Evolutionary conservation across 2,329 filamentous ascomycete species (phyloP).

Genomic region (Aureobasidium mangrovei): DNA sequence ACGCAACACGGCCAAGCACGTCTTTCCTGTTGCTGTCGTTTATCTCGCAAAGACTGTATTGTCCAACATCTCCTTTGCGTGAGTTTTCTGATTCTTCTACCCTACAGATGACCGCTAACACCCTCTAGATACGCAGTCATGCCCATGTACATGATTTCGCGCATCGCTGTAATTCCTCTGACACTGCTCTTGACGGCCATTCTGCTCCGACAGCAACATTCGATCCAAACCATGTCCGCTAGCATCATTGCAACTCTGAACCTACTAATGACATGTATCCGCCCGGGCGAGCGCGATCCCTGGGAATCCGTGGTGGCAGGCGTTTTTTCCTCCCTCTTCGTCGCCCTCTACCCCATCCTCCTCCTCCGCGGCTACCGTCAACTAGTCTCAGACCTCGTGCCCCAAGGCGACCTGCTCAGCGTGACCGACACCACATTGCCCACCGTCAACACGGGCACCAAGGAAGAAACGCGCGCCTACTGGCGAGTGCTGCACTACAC

Average conservation of each 20-base stretch:
- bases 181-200: slow-evolving; percentile 41
- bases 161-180: slow-evolving; percentile 43
- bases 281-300: slow-evolving; percentile 39
- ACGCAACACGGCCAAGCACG: slow-evolving; percentile 36
- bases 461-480: slow-evolving; percentile 43
- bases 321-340: slow-evolving; percentile 44
- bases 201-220: slow-evolving; percentile 39
- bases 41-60: slow-evolving; percentile 44
- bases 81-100: slow-evolving; percentile 15
- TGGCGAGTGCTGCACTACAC: slow-evolving; percentile 46
- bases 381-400: slow-evolving; percentile 36
- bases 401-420: slow-evolving; percentile 35
- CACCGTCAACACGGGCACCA: slow-evolving; percentile 27
- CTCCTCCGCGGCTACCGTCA: slow-evolving; percentile 42
- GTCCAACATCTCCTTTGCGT: slow-evolving; percentile 46
- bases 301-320: slow-evolving; percentile 46
- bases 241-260: slow-evolving; percentile 43
- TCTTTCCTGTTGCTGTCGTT: slow-evolving; percentile 41
- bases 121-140: slow-evolving; percentile 36
- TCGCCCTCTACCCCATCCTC: slow-evolving; percentile 44
- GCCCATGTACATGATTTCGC: slow-evolving; percentile 44
- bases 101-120: slow-evolving; percentile 21
- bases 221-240: slow-evolving; percentile 41
- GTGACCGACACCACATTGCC: slow-evolving; percentile 18
- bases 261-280: slow-evolving; percentile 41